These are phyloP conservation scores for Luffa aegyptiaca DNA, from an alignment of 306 rosid genomes.

Conservation along the genomic window DNA sequence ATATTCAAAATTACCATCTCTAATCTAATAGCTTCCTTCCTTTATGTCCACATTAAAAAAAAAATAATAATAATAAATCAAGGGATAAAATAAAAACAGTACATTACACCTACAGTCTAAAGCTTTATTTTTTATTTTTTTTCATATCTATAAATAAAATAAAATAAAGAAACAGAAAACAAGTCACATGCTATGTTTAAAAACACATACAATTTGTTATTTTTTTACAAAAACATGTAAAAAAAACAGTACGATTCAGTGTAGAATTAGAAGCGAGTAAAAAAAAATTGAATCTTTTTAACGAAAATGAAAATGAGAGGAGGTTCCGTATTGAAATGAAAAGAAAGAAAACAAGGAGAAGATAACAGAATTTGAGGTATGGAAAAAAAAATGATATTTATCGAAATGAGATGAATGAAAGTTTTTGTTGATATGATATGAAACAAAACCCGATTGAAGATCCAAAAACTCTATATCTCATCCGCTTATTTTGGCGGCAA, in stretches of 20 bases:
- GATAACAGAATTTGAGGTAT: neutral
- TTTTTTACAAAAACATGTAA: neutral
- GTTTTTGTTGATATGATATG: neutral
- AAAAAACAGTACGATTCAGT: neutral
- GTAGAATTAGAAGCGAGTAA: neutral
- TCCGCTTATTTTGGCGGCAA: conserved; percentile 88
- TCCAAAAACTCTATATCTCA: conserved; percentile 19
- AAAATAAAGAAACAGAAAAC: neutral
- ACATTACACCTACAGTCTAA: neutral
- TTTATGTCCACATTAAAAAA: too few species aligned
- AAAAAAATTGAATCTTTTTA: neutral
- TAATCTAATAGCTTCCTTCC: too few species aligned
- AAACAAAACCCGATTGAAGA: neutral
- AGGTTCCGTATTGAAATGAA: neutral
- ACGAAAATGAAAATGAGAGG: neutral
- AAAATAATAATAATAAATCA: too few species aligned
- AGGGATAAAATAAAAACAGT: neutral
- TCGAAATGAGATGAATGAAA: neutral
- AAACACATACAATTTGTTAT: neutral
- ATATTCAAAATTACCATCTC: too few species aligned
- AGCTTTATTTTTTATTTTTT: neutral
- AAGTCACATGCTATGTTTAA: neutral
- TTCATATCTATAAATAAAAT: neutral
- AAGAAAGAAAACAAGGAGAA: neutral
- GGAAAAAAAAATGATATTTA: neutral